These are phyloP conservation scores for Kodamaea kaohsiungensis DNA, from an alignment of 805 yeast species.

Conservation along the genomic window DNA sequence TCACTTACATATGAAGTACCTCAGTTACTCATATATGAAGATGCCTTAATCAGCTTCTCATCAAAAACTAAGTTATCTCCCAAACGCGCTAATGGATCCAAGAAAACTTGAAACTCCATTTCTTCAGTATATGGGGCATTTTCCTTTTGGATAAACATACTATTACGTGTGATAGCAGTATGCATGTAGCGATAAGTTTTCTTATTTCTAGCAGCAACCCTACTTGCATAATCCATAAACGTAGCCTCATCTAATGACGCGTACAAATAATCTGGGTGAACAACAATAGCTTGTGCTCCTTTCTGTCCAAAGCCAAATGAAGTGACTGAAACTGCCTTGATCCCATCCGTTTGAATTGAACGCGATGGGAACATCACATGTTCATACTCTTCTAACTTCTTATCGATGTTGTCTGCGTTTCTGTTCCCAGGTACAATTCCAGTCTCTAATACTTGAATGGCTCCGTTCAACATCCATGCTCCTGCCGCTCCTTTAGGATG, in stretches of 20 bases:
- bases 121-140: conserved; percentile 90
- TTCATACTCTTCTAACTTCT: conserved; percentile 75
- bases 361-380: conserved; percentile 93
- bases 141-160: conserved; percentile 90
- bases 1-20: no score
- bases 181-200: conserved; percentile 93
- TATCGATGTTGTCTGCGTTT: conserved; percentile 96
- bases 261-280: conserved; percentile 91
- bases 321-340: conserved; percentile 95
- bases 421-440: conserved; percentile 98
- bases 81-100: conserved; percentile 92
- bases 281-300: conserved; percentile 93
- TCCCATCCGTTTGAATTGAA: conserved; percentile 90
- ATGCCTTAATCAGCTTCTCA: conserved; percentile 49
- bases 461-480: conserved; percentile 99
- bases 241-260: conserved; percentile 73
- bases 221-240: conserved; percentile 71
- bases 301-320: conserved; percentile 99
- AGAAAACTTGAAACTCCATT: conserved; percentile 84
- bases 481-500: conserved; percentile 99
- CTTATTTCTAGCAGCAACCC: conserved; percentile 81
- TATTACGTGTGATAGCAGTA: conserved; percentile 86
- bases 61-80: conserved; percentile 47
- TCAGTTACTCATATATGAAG: no score
- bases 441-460: conserved; percentile 83